Base-by-base conservation (phyloP, 2,329 filamentous ascomycete species). In the Reticulascus tulasneorum region DNA sequence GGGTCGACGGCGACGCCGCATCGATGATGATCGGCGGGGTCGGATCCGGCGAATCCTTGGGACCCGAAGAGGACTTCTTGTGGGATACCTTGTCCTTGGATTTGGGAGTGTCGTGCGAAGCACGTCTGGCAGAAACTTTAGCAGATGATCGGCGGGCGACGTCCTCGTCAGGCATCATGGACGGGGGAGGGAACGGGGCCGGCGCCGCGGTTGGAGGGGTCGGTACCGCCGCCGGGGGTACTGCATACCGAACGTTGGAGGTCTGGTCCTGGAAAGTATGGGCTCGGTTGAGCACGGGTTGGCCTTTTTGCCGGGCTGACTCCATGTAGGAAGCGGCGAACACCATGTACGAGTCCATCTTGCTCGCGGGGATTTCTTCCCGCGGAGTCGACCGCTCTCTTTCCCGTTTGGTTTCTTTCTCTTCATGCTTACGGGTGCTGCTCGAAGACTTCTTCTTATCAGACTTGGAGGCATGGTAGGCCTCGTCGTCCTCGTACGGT, bases 401-500 rank as follows among this genome's bases (percentile, higher is more conserved):
- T 31, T 35, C 36, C 10, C 44, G 36, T 33, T 43, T 32, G n/a
- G 23, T 12, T 45, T 55, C 53, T 42, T 62, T 56, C 4, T 47
- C 42, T 10, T 65, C 61, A 39, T 62, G 53, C 47, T 62, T 63
- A 42, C 59, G 64, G 47, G 35, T 32, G 19, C 54, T 59, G 29
- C 47, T 52, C 15, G 53, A 48, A 24, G 55, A 55, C 47, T 62
- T 63, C 48, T 66, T 66, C 53, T 62, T 60, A 26, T 62, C 58
- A 0, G 54, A 46, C 45, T 54, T 57, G 34, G 47, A 23, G 21
- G 32, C 9, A 3, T 17, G 32, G 4, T 33, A 16, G 3, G 40
- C 40, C 10, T 45, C 42, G 2, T 62, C 59, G 2, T 60, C 59
- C 2, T 59, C 55, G 11, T 50, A 55, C 2, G 46, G 38, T 39